A percentile compares a stretch with the other conserved stretches of the same genome.
These are phyloP conservation scores for Verticillium tricorpus DNA, from an alignment of 2,329 filamentous ascomycete species.

Conservation along the genomic window DNA sequence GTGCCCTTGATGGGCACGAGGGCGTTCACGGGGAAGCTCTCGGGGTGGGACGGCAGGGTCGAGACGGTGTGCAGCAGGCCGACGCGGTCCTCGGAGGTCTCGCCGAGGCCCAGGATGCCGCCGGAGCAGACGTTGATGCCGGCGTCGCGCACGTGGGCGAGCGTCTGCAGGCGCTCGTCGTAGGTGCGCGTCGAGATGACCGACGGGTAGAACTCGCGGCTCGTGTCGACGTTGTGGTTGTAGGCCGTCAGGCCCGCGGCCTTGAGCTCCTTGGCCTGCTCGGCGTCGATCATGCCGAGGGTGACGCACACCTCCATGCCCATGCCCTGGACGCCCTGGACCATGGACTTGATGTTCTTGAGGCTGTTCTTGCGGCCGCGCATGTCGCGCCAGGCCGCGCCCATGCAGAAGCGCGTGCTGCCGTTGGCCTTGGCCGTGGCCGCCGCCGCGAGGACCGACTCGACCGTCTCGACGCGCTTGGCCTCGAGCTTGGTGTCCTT, in stretches of 20 bases:
- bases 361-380: conserved; percentile 79
- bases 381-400: conserved; percentile 92
- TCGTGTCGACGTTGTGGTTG: conserved; percentile 93
- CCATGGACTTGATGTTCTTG: conserved; percentile 82
- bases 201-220: conserved; percentile 79
- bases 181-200: conserved; percentile 84
- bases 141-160: conserved; percentile 75
- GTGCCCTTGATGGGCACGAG: conserved; percentile 89
- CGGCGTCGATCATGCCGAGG: conserved; percentile 81
- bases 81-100: conserved; percentile 73
- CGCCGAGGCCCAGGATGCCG: conserved; percentile 81
- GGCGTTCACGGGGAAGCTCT: conserved; percentile 88
- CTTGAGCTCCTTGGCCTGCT: conserved; percentile 78
- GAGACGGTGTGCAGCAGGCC: conserved; percentile 79
- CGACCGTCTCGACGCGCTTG: conserved; percentile 73
- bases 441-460: conserved; percentile 75
- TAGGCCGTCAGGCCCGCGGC: conserved; percentile 83
- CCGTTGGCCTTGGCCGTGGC: conserved; percentile 75
- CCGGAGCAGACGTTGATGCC: conserved; percentile 89
- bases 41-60: conserved; percentile 75
- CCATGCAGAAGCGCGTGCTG: conserved; percentile 92
- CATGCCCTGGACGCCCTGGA: conserved; percentile 72
- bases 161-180: conserved; percentile 78
- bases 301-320: conserved; percentile 94
- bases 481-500: conserved; percentile 75